Base-by-base conservation (phyloP, 805 yeast genomes). In the Saturnispora sanitii region DNA sequence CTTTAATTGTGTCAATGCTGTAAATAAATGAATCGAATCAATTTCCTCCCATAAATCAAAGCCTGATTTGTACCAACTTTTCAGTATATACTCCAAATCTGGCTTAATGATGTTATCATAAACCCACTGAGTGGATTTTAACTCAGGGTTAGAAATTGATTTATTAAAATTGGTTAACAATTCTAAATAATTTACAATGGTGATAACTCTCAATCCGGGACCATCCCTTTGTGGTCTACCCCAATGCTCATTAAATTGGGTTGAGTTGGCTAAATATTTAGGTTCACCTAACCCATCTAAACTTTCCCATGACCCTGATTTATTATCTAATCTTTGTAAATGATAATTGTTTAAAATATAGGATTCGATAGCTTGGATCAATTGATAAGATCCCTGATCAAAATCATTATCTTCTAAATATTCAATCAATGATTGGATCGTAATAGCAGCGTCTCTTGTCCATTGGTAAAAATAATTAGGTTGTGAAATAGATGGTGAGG, bases 211-310 rank as follows among this genome's bases (percentile, higher is more conserved):
- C 43, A 90, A 66, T 1, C 94, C 88, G 1, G 97, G 96, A 0
- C 97, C 97, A 58, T 90, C 97, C 45, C 86, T 72, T 61, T 90
- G 97, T 1, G 97, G 97, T 50, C 97, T 68, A 2, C 97, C 97
- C 97, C 97, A 90, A 27, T 65, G 57, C 2, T 64, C 78, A 5
- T 58, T 57, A 52, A 82, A 90, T 1, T 82, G 66, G 0, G 74
- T 51, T 19, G 81, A 79, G 55, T 85, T 73, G 4, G 78, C 75
- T 56, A 69, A 57, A 55, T 82, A 90, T 58, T 90, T 90, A 6
- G 97, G 96, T 57, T 90, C 97, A 2, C 96, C 97, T 26, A 88
- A 65, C 2, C 84, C 86, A 7, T 60, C 59, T 35, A 71, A 63
- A 43, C 65, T 66, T 9, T 63, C 58, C 48, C 74, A 75, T 2